phyloP scores from a whole-genome alignment of 306 rosid genomes.

The Clitoria ternatea region DNA sequence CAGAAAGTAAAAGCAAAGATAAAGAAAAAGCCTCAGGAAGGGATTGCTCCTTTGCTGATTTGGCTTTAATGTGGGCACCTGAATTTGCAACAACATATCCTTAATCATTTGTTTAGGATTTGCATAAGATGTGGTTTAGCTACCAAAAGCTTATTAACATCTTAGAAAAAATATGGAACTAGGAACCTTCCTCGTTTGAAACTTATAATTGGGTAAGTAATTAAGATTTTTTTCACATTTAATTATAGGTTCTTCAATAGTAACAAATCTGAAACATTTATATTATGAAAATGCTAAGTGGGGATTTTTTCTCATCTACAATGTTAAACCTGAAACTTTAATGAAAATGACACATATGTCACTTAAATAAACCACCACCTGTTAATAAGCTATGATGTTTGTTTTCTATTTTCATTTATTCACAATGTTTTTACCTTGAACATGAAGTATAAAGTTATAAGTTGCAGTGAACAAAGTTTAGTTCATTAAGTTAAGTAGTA shows the following conservation, averaged over 20 bases:
- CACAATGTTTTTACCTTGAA: too few species aligned
- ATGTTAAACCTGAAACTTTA: too few species aligned
- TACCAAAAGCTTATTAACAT: slow-evolving; percentile 1
- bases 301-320: too few species aligned
- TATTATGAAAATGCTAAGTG: too few species aligned
- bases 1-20: slow-evolving; percentile 45
- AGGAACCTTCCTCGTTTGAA: not conserved
- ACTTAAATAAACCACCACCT: too few species aligned
- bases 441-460: too few species aligned
- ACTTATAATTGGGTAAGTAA: not conserved
- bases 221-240: too few species aligned
- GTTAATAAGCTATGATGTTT: not conserved
- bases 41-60: slow-evolving; percentile 46
- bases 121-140: slow-evolving; percentile 20
- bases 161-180: slow-evolving; percentile 10
- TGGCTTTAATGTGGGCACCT: slow-evolving; percentile 34
- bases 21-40: slow-evolving; percentile 59
- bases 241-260: too few species aligned
- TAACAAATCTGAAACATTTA: too few species aligned
- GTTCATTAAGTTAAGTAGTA: too few species aligned
- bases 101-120: slow-evolving; percentile 17
- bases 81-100: slow-evolving; percentile 6
- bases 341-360: too few species aligned
- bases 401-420: not conserved
- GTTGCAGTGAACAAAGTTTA: too few species aligned